phyloP scores from a whole-genome alignment of 208 protist species.

The Trypanosoma boissoni region DNA sequence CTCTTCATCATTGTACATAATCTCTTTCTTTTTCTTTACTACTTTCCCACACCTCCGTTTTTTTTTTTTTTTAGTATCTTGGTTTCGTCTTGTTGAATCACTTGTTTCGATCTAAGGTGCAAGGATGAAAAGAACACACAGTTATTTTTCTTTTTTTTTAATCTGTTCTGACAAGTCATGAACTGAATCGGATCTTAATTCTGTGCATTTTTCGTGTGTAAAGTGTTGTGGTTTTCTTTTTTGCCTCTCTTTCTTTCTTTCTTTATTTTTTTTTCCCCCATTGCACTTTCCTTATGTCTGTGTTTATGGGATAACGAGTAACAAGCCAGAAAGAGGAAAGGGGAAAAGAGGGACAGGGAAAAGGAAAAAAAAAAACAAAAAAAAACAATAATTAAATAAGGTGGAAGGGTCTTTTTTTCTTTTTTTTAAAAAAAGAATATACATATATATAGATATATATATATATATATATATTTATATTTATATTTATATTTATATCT shows the following conservation, averaged over 20 bases:
- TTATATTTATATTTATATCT: constrained; percentile 5
- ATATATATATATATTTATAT: constrained; percentile 3
- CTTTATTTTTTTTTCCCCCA: constrained; percentile 16
- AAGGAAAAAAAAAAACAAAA: background rate
- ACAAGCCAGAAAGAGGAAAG: no score
- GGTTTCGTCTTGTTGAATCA: no score
- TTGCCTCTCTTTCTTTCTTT: constrained; percentile 13
- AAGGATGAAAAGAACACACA: no score
- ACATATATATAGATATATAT: background rate
- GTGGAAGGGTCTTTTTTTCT: background rate
- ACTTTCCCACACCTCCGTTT: no score
- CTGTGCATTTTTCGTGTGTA: background rate
- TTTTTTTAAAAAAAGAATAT: background rate
- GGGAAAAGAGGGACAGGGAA: no score
- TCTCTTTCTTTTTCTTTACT: no score
- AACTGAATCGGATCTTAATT: background rate
- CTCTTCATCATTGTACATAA: no score
- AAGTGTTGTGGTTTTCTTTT: background rate
- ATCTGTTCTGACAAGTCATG: no score
- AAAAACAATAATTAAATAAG: background rate
- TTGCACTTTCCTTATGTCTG: background rate
- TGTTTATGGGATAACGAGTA: background rate
- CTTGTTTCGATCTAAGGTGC: no score
- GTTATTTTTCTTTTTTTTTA: no score
- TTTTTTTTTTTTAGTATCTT: no score